Evolutionary conservation across 257 asterid genomes (phyloP).

Genomic region (Fraxinus anomala): DNA sequence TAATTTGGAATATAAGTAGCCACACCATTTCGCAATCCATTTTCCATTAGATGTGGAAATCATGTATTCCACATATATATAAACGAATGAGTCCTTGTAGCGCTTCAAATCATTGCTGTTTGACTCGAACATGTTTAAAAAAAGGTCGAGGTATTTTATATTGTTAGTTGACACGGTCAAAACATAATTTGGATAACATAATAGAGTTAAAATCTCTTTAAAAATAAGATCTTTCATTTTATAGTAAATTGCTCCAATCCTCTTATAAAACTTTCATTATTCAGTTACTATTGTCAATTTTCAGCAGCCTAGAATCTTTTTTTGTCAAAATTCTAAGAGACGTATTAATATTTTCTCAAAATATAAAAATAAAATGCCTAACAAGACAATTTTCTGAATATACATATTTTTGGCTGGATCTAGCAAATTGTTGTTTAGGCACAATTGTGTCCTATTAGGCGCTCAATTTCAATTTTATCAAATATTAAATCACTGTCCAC

Average conservation of each 20-base stretch:
- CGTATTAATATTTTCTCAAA: neutral
- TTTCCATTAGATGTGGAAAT: neutral
- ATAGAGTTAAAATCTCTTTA: too few species aligned
- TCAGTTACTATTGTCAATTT: too few species aligned
- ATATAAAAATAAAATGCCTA: neutral
- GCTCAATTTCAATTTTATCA: neutral
- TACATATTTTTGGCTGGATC: neutral
- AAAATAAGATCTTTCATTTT: too few species aligned
- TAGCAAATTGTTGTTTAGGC: neutral
- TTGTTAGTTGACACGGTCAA: neutral
- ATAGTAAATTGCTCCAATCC: too few species aligned
- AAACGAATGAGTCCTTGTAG: too few species aligned
- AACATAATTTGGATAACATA: too few species aligned
- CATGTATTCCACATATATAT: too few species aligned
- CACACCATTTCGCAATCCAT: neutral
- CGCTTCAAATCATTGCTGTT: neutral
- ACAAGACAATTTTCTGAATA: constrained; percentile 3
- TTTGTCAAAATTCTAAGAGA: neutral
- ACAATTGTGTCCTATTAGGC: neutral
- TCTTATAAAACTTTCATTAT: too few species aligned
- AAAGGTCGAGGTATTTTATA: neutral
- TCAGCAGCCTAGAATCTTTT: neutral
- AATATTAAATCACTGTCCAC: too few species aligned
- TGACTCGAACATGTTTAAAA: neutral
- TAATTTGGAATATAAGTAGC: too few species aligned